Base-by-base conservation (phyloP, 2,329 filamentous ascomycete species). In the Tympanopsis confertula region DNA sequence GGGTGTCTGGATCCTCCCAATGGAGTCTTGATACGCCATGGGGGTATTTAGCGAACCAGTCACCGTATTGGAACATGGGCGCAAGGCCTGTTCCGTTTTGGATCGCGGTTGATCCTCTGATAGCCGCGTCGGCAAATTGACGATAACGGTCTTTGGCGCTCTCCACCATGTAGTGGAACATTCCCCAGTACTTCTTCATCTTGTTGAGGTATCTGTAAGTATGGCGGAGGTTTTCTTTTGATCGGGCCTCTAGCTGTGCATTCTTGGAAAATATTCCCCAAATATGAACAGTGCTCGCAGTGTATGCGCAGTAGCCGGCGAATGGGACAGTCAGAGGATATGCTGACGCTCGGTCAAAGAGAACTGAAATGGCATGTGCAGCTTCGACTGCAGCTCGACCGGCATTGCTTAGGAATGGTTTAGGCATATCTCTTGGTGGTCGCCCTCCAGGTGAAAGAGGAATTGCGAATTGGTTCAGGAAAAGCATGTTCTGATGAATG, bases 101-200 rank as follows among this genome's bases (percentile, higher is more conserved):
- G 40, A 56, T 56, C 42, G 61, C 54, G 44, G 67, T 58, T n/a
- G 67, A 67, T 7, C 84, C 85, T 46, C 77, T 74, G 38, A 80
- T 69, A 20, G 80, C 77, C n/a, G 82, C 81, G 55, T 95, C 87
- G 13, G 87, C 80, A 47, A 87, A 89, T 35, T 78, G 75, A 37
- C 83, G 77, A 54, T 94, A 98, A 43, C 93, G 78, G 39, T 89
- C 83, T 42, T 91, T 87, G 24, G 95, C 70, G 50, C 89, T 91
- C 54, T 96, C 88, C 1, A 86, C 82, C 73, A 96, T 88, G 62
- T 87, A 95, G 54, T 94, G 86, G 53, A 96, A 95, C 82, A 95
- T 94, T 42, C 89, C 91, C 91, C 91, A 98, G 51, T 91, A 88
- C 42, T 85, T 85, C 66, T 94, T 95, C 85, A 96, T 94, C 58